Base-by-base conservation (phyloP, 441 rosid genomes). In the Kokia cookei region DNA sequence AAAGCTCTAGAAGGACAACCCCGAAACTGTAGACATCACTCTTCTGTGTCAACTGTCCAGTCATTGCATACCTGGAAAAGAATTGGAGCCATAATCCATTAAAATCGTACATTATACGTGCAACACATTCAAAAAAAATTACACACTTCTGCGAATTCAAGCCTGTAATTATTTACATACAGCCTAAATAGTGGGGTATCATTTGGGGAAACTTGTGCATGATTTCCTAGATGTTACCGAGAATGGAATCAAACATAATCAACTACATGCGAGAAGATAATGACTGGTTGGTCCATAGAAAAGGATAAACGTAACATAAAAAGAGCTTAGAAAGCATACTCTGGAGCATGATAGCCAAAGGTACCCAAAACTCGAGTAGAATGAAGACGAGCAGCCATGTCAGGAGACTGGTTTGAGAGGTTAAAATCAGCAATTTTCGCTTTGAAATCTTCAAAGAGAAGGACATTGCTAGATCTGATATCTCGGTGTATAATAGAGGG, bases 301-400 rank as follows among this genome's bases (percentile, higher is more conserved):
- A 58, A 26, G 27, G 1, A n/a, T 3, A 7, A 45, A 15, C 22
- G 0, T 6, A 35, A 47, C 13, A 10, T 9, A 0, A 12, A 54
- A 74, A 37, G 12, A 37, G 42, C 35, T 7, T 5, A 47, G 79
- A 82, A 75, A 63, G 69, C 72, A 83, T 92, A 96, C 99, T 96
- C 99, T 74, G 98, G 97, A 71, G 99, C 99, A 72, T 96, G 99
- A 81, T 96, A 96, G 71, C 99, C 99, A 32, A 96, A 96, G 68
- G 99, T 93, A 69, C 98, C 98, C 86, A 96, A 81, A 65, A 96
- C 99, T 76, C 99, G 87, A 80, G 98, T 96, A 55, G 98, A 96
- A 81, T 96, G 98, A 82, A 96, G 98, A 66, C 99, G 98, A 79
- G 99, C 98, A 85, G 99, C 99, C 97, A 92, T 93, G 70, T 96